Percentiles rank a stretch among this genome's conserved stretches.
Conservation (phyloP, 2,329 filamentous ascomycete genomes). For the Cladosporium cucumerinum region DNA sequence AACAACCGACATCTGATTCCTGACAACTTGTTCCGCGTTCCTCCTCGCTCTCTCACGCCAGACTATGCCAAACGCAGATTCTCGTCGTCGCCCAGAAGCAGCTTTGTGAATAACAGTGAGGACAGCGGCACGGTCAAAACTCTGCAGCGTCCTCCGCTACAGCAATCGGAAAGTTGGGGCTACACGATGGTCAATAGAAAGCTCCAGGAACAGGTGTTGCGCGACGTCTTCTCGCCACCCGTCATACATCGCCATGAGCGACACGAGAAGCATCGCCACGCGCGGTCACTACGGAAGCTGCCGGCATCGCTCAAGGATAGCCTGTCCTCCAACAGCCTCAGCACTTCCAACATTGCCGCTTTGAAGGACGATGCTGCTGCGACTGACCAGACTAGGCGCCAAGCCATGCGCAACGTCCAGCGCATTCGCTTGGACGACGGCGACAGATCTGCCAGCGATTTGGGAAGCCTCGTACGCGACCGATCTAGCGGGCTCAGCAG, state of each 20-base stretch:
- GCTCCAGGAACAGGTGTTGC: conserved; percentile 84
- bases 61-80: conserved; percentile 22
- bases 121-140: background rate
- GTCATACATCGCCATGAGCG: conserved; percentile 77
- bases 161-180: conserved; percentile 67
- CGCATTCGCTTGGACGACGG: conserved; percentile 25
- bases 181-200: conserved; percentile 87
- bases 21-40: conserved; percentile 67
- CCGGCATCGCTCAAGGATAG: conserved; percentile 30
- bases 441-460: conserved; percentile 26
- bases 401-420: conserved; percentile 42
- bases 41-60: conserved; percentile 41
- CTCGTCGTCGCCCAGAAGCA: conserved; percentile 16
- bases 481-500: conserved; percentile 26
- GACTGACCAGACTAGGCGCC: conserved; percentile 39
- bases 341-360: conserved; percentile 38
- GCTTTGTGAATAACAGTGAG: background rate
- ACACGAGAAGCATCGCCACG: conserved; percentile 63
- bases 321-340: conserved; percentile 32
- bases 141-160: conserved; percentile 40
- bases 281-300: conserved; percentile 51
- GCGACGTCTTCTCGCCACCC: conserved; percentile 84
- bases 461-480: conserved; percentile 23
- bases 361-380: conserved; percentile 17
- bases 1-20: conserved; percentile 94